Conservation (phyloP, 1,284 basidiomycete species). For the Inonotus hispidus region DNA sequence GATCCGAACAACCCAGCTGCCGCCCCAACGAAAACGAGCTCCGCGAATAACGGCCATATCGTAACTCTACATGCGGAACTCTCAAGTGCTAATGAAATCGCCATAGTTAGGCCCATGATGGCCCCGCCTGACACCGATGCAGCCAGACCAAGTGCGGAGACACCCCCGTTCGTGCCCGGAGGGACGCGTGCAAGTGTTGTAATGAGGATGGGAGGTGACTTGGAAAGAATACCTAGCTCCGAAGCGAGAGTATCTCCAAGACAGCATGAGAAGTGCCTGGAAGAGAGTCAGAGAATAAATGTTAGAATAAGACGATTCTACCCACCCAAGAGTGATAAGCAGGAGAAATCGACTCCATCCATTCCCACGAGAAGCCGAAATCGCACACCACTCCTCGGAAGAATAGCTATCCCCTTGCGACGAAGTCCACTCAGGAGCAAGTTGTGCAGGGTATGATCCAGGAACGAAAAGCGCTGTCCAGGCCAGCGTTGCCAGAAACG, state of each 20-base stretch:
- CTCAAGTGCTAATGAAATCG: constrained; percentile 56
- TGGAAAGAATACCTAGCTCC: constrained; percentile 80
- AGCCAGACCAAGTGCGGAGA: constrained; percentile 70
- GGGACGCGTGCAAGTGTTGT: constrained; percentile 73
- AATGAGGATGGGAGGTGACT: constrained; percentile 62
- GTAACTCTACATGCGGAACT: constrained; percentile 43
- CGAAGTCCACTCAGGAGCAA: constrained; percentile 21
- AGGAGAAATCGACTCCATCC: constrained; percentile 58
- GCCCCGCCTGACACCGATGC: constrained; percentile 73
- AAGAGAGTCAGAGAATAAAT: neutral
- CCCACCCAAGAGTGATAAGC: constrained; percentile 66
- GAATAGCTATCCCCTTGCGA: constrained; percentile 23
- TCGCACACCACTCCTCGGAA: constrained; percentile 48
- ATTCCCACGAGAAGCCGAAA: constrained; percentile 33
- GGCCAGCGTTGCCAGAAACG: constrained; percentile 53
- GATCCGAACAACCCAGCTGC: constrained; percentile 72
- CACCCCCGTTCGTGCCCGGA: constrained; percentile 88
- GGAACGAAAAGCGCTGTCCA: constrained; percentile 62
- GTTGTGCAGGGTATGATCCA: constrained; percentile 24
- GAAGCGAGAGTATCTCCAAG: constrained; percentile 79
- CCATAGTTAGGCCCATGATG: constrained; percentile 62
- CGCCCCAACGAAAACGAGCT: constrained; percentile 54
- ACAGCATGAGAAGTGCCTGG: constrained; percentile 77
- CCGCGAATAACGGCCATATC: constrained; percentile 34
- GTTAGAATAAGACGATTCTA: constrained; percentile 15